Percentiles rank a stretch among this genome's conserved stretches.
phyloP scores from a whole-genome alignment of 2,329 filamentous ascomycete genomes.

The Penicillium sp. region DNA sequence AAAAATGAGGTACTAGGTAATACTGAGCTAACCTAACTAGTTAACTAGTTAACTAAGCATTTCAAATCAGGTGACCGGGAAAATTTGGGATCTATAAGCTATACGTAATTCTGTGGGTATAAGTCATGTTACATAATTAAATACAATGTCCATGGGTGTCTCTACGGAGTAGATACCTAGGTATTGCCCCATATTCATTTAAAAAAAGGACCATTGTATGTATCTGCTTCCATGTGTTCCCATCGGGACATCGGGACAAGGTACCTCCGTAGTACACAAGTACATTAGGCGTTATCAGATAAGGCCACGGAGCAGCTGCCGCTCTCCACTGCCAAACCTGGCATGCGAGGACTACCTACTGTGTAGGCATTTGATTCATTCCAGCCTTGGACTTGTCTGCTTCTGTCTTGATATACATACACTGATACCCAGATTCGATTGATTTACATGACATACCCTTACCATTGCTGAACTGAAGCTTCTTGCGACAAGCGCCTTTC shows the following conservation, averaged over 20 bases:
- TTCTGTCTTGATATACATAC: neutral
- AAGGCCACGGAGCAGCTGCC: conserved; percentile 27
- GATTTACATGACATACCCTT: neutral
- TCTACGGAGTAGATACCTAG: no score
- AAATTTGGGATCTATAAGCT: neutral
- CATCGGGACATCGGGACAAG: neutral
- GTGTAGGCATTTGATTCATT: neutral
- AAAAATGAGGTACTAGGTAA: conserved; percentile 1
- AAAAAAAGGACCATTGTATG: neutral
- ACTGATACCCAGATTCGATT: neutral
- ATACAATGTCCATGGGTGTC: no score
- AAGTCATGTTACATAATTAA: neutral
- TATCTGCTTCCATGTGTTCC: neutral
- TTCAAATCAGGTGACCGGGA: neutral
- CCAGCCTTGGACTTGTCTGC: neutral
- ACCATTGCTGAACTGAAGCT: neutral
- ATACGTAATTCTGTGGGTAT: neutral
- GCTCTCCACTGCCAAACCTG: conserved; percentile 12
- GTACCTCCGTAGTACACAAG: neutral
- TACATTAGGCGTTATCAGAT: conserved; percentile 20
- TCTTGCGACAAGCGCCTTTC: neutral
- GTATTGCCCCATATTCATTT: neutral
- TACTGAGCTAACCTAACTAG: no score
- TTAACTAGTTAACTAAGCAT: no score
- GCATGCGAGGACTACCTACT: neutral